phyloP scores from a whole-genome alignment of 1,284 basidiomycete species.

The Puccinia hordei region DNA sequence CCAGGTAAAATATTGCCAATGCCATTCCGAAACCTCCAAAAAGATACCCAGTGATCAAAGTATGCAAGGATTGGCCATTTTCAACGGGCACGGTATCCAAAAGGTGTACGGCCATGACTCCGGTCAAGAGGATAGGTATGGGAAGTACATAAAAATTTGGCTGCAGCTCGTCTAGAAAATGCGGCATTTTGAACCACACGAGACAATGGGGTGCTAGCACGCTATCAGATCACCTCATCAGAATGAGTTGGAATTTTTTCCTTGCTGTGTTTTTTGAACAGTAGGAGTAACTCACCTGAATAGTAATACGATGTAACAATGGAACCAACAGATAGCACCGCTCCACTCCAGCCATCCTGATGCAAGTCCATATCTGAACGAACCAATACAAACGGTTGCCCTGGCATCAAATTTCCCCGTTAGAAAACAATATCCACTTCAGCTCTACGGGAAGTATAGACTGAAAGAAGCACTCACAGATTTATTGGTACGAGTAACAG shows the following conservation, averaged over 20 bases:
- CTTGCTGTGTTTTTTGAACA: neutral
- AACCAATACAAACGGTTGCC: slow-evolving; percentile 25
- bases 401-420: neutral
- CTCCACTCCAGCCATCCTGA: slow-evolving; percentile 33
- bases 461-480: neutral
- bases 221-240: neutral
- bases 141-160: slow-evolving; percentile 29
- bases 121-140: slow-evolving; percentile 16
- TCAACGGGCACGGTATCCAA: slow-evolving; percentile 21
- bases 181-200: slow-evolving; percentile 33
- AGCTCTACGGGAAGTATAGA: neutral
- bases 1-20: slow-evolving; percentile 22
- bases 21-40: slow-evolving; percentile 36
- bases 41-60: slow-evolving; percentile 34
- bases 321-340: slow-evolving; percentile 27
- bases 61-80: neutral
- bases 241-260: neutral
- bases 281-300: slow-evolving; percentile 16
- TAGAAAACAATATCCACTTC: neutral
- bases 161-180: slow-evolving; percentile 24
- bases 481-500: slow-evolving; percentile 17
- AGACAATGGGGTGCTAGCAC: slow-evolving; percentile 26
- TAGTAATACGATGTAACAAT: slow-evolving; percentile 26
- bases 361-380: slow-evolving; percentile 37
- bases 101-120: slow-evolving; percentile 32